Percentiles rank a stretch among this genome's conserved stretches.
phyloP scores from a whole-genome alignment of 2,329 filamentous ascomycete species.

The Pseudogymnoascus sp. region DNA sequence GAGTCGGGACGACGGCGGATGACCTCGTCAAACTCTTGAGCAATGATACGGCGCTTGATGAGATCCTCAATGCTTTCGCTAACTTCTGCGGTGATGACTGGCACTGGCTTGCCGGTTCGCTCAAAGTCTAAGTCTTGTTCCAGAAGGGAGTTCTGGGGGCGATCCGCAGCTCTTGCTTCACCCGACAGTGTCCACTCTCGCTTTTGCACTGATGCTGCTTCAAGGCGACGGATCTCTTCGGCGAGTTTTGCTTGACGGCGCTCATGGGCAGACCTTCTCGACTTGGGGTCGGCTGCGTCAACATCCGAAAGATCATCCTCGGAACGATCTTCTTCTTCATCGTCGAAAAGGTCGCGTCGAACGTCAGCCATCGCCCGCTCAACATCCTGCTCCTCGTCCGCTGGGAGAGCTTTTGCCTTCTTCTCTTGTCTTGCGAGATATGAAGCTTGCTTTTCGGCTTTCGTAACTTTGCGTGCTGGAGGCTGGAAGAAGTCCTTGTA shows the following conservation, averaged over 20 bases:
- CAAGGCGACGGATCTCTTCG: constrained; percentile 85
- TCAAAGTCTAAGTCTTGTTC: constrained; percentile 96
- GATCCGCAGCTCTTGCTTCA: constrained; percentile 73
- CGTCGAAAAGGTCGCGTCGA: constrained; percentile 83
- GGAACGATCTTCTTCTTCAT: constrained; percentile 57
- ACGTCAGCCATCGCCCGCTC: constrained; percentile 80
- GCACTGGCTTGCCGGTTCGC: constrained; percentile 86
- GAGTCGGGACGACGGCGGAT: constrained; percentile 72
- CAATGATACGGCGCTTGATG: constrained; percentile 86
- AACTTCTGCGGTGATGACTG: constrained; percentile 84
- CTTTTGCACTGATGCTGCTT: constrained; percentile 81
- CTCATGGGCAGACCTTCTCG: constrained; percentile 77
- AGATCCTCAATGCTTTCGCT: constrained; percentile 87
- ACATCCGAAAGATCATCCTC: constrained; percentile 57
- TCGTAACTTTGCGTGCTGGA: constrained; percentile 62
- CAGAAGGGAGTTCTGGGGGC: constrained; percentile 84
- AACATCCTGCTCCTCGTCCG: constrained; percentile 57
- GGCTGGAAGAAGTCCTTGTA: constrained; percentile 93
- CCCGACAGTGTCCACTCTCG: constrained; percentile 85
- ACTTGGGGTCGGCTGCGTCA: constrained; percentile 61
- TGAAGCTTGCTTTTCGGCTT: constrained; percentile 37
- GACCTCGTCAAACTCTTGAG: constrained; percentile 87
- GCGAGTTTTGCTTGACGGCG: constrained; percentile 75
- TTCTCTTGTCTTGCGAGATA: constrained; percentile 30
- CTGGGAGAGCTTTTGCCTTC: constrained; percentile 33